Base-by-base conservation (phyloP, 2,329 filamentous ascomycete species). In the Penicillium frequentans region DNA sequence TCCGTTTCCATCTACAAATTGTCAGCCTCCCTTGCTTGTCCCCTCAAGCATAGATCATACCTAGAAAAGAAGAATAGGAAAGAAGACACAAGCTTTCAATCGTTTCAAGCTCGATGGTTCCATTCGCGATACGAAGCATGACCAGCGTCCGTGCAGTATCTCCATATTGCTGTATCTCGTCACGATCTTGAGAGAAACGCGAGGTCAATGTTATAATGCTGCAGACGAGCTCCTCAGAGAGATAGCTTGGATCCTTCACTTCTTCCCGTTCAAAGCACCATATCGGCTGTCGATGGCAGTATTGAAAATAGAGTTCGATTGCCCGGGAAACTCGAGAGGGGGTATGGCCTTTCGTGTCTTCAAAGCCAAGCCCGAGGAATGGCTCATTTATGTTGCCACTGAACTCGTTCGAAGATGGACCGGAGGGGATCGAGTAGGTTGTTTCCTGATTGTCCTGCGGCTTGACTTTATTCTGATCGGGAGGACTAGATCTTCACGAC, bases 61-160 rank as follows among this genome's bases (percentile, higher is more conserved):
- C 79, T 52, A 82, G 76, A 54, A 82, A 82, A 0, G 75, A 78
- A 3, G 78, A 80, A 46, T 80, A 82, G 0, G 80, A 77, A 1
- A 83, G 71, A 5, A 83, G 66, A 65, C 81, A 83, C 8, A 83
- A 61, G 60, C 79, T 81, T 60, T 83, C 80, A 3, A 83, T 78
- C 0, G 80, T 83, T 16, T 75, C 70, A 2, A 83, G 66, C 50
- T 79, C 77, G 2, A 83, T 81, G 0, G 78, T 76, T 2, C 81
- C 81, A 56, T 81, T 81, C 1, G 81, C 80, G 35, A 83, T 77
- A 21, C 80, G 78, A 5, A 81, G 72, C 80, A 82, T 82, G 19
- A 72, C 65, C 31, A 72, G 31, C 1, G 64, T 71, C 48, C 65
- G 60, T 71, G 75, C 61, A 74, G 65, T 54, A 66, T 77, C 68